A percentile compares a stretch with the other conserved stretches of the same genome.
Conservation (phyloP, 805 yeast genomes). For the Kuraishia borneana region DNA sequence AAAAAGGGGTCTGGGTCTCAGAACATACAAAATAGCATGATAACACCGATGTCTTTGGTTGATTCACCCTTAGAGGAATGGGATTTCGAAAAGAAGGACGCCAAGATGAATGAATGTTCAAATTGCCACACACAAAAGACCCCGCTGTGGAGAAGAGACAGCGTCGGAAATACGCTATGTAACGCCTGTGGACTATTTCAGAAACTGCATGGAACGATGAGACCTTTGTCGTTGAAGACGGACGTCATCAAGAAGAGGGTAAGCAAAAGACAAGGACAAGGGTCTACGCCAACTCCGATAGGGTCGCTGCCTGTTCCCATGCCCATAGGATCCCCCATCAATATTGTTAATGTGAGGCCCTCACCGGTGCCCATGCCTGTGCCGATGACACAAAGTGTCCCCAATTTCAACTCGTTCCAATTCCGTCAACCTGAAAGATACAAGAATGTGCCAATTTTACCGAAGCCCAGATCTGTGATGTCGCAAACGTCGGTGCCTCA, state of each 20-base stretch:
- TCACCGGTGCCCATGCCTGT: neutral
- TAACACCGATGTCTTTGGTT: slow-evolving; percentile 13
- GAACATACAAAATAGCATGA: slow-evolving; percentile 4
- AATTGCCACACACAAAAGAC: slow-evolving; percentile 52
- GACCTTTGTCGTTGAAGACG: slow-evolving; percentile 47
- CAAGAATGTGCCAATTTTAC: slow-evolving; percentile 22
- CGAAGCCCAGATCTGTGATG: slow-evolving; percentile 21
- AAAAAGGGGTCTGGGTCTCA: neutral
- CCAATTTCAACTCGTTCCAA: neutral
- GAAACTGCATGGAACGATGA: slow-evolving; percentile 49
- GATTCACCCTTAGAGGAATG: slow-evolving; percentile 8
- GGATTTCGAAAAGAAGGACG: slow-evolving; percentile 11
- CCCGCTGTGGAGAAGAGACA: slow-evolving; percentile 53
- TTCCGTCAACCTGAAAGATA: slow-evolving; percentile 7
- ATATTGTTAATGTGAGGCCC: neutral
- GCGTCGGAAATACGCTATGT: slow-evolving; percentile 47
- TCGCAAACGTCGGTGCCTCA: too few relatives aligned
- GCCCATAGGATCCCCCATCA: neutral
- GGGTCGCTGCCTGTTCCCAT: neutral
- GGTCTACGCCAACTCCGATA: neutral
- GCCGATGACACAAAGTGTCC: neutral
- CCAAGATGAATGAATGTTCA: slow-evolving; percentile 28
- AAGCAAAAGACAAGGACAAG: slow-evolving; percentile 32
- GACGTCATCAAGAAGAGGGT: slow-evolving; percentile 48
- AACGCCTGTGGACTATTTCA: slow-evolving; percentile 56